A percentile compares a stretch with the other conserved stretches of the same genome.
Evolutionary conservation across 2,329 filamentous ascomycete species (phyloP).

Genomic region (Gaeumannomyces tritici): DNA sequence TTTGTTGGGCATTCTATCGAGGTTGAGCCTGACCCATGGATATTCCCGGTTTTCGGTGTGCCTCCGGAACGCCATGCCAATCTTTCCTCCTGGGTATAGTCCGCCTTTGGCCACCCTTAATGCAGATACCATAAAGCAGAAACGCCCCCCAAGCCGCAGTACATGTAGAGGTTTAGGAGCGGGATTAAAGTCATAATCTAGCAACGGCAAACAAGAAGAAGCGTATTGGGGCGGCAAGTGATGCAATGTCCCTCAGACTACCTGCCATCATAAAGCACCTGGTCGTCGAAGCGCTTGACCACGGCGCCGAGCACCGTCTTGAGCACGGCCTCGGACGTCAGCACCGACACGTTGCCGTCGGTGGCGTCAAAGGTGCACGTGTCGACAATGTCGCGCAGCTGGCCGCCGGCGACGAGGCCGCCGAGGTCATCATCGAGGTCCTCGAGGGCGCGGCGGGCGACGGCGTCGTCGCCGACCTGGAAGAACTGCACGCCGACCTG

Average conservation of each 20-base stretch:
- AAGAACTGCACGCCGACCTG: conserved; percentile 95
- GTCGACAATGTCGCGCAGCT: conserved; percentile 81
- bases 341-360: conserved; percentile 26
- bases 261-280: neutral
- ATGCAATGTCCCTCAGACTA: neutral
- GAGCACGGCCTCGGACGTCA: conserved; percentile 64
- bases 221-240: neutral
- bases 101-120: neutral
- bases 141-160: neutral
- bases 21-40: too few relatives aligned
- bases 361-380: conserved; percentile 64
- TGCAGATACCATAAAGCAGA: neutral
- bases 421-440: conserved; percentile 67
- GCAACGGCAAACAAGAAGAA: neutral
- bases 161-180: neutral
- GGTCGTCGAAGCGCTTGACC: conserved; percentile 49
- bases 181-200: neutral
- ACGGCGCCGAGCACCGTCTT: conserved; percentile 78
- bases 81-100: too few relatives aligned
- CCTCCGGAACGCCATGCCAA: too few relatives aligned
- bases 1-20: too few relatives aligned
- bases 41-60: too few relatives aligned
- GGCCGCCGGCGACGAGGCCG: conserved; percentile 37
- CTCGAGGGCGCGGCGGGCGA: conserved; percentile 55
- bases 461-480: conserved; percentile 70